Evolutionary conservation across 345 rosid species (phyloP).

Genomic region (Crucihimalaya himalaica): DNA sequence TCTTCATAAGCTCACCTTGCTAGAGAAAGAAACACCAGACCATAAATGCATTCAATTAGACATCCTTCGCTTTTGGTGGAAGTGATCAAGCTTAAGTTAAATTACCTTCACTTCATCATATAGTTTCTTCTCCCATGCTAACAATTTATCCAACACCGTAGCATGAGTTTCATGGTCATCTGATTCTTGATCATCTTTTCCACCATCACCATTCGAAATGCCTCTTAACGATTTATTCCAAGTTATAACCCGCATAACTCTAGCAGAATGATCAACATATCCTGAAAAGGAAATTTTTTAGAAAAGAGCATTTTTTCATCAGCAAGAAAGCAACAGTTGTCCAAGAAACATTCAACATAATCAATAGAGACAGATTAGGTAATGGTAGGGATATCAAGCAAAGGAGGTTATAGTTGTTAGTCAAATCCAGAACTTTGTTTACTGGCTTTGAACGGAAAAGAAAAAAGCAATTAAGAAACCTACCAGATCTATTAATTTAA

Average conservation of each 20-base stretch:
- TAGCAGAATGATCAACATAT: slow-evolving; percentile 84
- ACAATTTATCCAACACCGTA: slow-evolving; percentile 84
- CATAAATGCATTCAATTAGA: not conserved
- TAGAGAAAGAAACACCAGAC: slow-evolving; percentile 36
- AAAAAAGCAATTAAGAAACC: slow-evolving; percentile 20
- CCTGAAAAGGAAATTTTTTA: slow-evolving; percentile 6
- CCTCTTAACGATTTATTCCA: slow-evolving; percentile 88
- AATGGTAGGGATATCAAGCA: slow-evolving; percentile 3
- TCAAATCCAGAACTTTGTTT: slow-evolving; percentile 27
- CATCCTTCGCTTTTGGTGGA: not conserved
- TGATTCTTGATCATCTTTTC: slow-evolving; percentile 64
- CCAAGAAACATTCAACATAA: slow-evolving; percentile 11
- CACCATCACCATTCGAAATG: slow-evolving; percentile 57
- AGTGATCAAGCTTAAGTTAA: slow-evolving; percentile 5
- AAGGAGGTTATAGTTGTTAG: slow-evolving; percentile 1
- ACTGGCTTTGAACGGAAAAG: slow-evolving; percentile 32
- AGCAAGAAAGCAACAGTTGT: slow-evolving; percentile 8
- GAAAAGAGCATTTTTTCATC: slow-evolving; percentile 13
- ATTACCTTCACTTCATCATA: slow-evolving; percentile 95
- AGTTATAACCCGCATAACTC: slow-evolving; percentile 93
- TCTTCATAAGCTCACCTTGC: slow-evolving; percentile 98
- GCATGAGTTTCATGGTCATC: slow-evolving; percentile 90
- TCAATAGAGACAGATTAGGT: slow-evolving; percentile 10
- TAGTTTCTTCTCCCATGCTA: slow-evolving; percentile 98
- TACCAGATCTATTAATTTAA: slow-evolving; percentile 36